Base-by-base conservation (phyloP, 1,139 yeast genomes). In the Wickerhamiella pararugosa region DNA sequence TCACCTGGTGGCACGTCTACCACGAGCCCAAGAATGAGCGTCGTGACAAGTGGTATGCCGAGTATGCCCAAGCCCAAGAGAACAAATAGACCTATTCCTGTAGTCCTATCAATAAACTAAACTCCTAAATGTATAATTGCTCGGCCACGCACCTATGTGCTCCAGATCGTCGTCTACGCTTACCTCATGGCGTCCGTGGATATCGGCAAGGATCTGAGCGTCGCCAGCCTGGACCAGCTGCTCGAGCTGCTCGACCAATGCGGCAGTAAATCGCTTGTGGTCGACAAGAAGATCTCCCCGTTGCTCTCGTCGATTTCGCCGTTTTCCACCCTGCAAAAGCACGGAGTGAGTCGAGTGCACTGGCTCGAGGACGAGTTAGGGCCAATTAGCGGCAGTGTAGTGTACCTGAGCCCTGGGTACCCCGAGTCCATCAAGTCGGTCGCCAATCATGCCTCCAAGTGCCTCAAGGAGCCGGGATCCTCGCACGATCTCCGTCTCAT, bases 31-130 rank as follows among this genome's bases (percentile, higher is more conserved):
- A 70, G 52, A 79, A 83, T 49, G 71, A 70, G 53, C 71, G 67
- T 60, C 82, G 95, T 72, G 96, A 87, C 63, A 78, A 76, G 48
- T 84, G 76, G 75, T 87, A 87, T 65, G 79, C 82, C 51, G 70
- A 79, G 47, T 76, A 76, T 61, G 75, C 77, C 56, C 79, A 80
- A 70, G 74, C 79, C 68, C 78, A 74, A 60, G 73, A 73, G 54
- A 84, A 76, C 27, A 27, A 25, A 25, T 29, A 29, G 31, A 29
- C 31, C 2, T 9, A 9, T 2, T 11, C 21, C 3, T n/a, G 34
- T 32, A n/a, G 10, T 11, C 10, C 8, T n/a, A 30, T 37, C 29
- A 34, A 37, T 26, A 4, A 32, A n/a, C 21, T 11, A 7, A 9
- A 11, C 9, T 7, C 5, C 8, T 32, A 32, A n/a, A 11, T n/a